Evolutionary conservation across 2,329 filamentous ascomycete species (phyloP).

Genomic region (Aspergillus floridensis): DNA sequence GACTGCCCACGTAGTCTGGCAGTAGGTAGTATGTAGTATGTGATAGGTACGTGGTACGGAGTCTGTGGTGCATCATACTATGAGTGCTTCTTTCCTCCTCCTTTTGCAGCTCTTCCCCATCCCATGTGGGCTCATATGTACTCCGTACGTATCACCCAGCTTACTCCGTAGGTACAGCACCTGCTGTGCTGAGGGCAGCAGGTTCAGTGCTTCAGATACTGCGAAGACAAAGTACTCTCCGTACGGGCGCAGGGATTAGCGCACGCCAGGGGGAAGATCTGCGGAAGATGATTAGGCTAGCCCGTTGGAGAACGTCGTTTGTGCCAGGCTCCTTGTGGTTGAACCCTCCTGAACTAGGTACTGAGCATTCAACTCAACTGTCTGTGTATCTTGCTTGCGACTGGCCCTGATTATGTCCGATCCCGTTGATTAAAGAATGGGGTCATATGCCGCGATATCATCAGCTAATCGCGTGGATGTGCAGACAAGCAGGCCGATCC

Average conservation of each 20-base stretch:
- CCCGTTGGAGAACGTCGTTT: not conserved
- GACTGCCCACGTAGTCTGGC: constrained; percentile 4
- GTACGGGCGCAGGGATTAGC: not conserved
- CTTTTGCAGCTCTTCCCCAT: not conserved
- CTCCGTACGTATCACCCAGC: too few relatives aligned
- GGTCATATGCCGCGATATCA: constrained; percentile 8
- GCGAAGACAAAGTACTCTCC: not conserved
- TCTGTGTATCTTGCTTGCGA: not conserved
- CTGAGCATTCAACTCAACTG: too few relatives aligned
- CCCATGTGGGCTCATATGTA: not conserved
- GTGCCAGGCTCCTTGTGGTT: not conserved
- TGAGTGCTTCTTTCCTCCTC: not conserved
- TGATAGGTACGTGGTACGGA: not conserved
- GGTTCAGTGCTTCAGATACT: not conserved
- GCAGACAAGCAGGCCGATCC: not conserved
- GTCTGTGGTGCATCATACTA: not conserved
- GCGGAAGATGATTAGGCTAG: not conserved
- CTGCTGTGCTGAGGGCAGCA: not conserved
- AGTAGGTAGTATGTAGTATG: not conserved
- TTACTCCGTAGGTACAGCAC: not conserved
- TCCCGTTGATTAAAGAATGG: constrained; percentile 1
- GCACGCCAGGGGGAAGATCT: not conserved
- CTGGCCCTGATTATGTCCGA: constrained; percentile 2
- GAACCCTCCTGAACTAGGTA: too few relatives aligned
- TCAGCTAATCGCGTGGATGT: constrained; percentile 7